These are phyloP conservation scores for Pythium pectinolyticum DNA, from an alignment of 352 stramenopile species.

Conservation along the genomic window DNA sequence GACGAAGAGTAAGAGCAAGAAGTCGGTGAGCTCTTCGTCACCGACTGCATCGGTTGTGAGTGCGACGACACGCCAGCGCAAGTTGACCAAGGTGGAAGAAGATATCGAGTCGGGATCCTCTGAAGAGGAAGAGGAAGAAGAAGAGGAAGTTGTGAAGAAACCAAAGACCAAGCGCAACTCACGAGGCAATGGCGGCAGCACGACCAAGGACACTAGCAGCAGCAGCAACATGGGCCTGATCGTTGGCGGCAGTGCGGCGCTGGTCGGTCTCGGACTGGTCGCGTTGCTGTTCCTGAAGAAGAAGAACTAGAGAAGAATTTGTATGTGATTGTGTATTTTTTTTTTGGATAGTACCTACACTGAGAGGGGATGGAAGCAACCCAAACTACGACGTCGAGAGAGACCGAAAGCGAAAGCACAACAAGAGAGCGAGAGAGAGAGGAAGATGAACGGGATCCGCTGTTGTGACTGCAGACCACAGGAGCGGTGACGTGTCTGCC, in stretches of 20 bases:
- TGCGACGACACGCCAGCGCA: conserved; percentile 33
- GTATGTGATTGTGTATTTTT: conserved; percentile 10
- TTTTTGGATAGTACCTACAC: conserved; percentile 1
- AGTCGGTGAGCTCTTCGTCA: conserved; percentile 27
- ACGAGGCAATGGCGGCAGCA: too few relatives aligned
- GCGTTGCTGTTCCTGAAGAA: conserved; percentile 62
- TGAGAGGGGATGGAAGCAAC: too few relatives aligned
- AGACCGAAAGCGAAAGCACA: too few relatives aligned
- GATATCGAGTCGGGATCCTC: conserved; percentile 48
- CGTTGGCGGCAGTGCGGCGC: conserved; percentile 24
- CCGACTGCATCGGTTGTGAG: conserved; percentile 21
- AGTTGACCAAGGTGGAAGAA: conserved; percentile 84
- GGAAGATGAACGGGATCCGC: not conserved
- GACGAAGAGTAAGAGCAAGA: conserved; percentile 13
- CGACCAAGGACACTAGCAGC: not conserved
- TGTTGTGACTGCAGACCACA: conserved; percentile 24
- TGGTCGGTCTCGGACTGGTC: conserved; percentile 50
- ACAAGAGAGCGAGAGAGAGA: too few relatives aligned
- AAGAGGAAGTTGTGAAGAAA: conserved; percentile 37
- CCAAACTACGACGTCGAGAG: too few relatives aligned
- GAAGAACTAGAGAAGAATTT: conserved; percentile 46
- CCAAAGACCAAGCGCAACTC: conserved; percentile 29
- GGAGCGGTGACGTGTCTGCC: not conserved
- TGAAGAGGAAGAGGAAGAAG: conserved; percentile 39
- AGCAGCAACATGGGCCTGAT: conserved; percentile 26